Evolutionary conservation across 23 red algal species (phyloP).

Genomic region (Cyanidiococcus yangmingshanensis): DNA sequence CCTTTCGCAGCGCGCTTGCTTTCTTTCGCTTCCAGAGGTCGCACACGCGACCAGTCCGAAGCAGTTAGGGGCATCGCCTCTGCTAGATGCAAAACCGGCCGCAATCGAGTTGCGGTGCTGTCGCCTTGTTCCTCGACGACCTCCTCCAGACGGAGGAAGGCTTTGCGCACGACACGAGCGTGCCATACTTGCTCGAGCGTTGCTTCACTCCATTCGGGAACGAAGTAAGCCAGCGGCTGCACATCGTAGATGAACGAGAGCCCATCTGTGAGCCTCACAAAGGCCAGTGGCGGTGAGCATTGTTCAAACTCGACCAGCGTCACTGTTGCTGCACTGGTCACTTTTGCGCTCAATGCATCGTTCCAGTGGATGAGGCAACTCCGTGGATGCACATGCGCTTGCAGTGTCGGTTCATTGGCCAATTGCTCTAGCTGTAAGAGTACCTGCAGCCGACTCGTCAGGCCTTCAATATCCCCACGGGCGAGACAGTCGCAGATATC

Average conservation of each 20-base stretch:
- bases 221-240: neutral
- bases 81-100: neutral
- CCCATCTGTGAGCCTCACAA: neutral
- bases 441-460: neutral
- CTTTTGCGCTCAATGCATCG: constrained; percentile 1
- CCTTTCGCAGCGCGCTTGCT: too few relatives aligned
- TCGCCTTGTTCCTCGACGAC: neutral
- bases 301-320: neutral
- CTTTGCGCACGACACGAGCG: neutral
- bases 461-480: neutral
- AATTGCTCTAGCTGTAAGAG: neutral
- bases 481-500: neutral
- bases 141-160: neutral
- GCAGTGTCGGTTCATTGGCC: neutral
- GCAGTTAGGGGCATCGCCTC: neutral
- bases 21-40: too few relatives aligned
- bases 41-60: neutral
- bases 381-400: neutral
- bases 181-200: neutral
- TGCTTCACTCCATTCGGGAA: neutral
- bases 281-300: neutral
- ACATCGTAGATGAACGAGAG: neutral
- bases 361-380: neutral
- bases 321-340: neutral
- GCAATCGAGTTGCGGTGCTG: neutral